A percentile compares a stretch with the other conserved stretches of the same genome.
phyloP scores from a whole-genome alignment of 306 rosid genomes.

The Fragaria nilgerrensis region DNA sequence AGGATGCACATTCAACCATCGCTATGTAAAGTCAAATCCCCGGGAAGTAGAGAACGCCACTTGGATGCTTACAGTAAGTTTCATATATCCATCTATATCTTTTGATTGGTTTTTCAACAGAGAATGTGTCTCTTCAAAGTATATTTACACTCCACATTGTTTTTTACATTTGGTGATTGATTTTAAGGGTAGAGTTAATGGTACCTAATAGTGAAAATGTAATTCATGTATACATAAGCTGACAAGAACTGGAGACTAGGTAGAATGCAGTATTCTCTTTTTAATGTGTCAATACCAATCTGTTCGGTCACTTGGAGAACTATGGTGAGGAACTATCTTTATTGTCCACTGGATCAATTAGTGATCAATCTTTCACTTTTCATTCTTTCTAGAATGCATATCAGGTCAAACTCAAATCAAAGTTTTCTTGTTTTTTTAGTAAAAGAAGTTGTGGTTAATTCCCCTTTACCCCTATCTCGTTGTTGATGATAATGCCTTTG shows the following conservation, averaged over 20 bases:
- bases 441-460: not conserved
- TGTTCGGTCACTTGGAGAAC: not conserved
- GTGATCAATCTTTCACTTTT: not conserved
- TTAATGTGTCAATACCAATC: not conserved
- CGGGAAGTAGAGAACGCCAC: conserved; percentile 99
- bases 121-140: not conserved
- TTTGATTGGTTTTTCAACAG: conserved; percentile 14
- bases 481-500: not conserved
- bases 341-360: not conserved
- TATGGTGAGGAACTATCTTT: not conserved
- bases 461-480: not conserved
- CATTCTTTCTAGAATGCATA: not conserved
- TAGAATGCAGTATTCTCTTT: not conserved
- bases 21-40: conserved; percentile 96
- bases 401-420: not conserved
- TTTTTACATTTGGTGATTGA: not conserved
- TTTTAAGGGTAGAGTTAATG: not conserved
- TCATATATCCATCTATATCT: conserved; percentile 15
- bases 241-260: not conserved
- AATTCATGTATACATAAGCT: not conserved
- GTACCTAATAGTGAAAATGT: not conserved
- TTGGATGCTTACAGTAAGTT: conserved; percentile 99
- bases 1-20: conserved; percentile 97
- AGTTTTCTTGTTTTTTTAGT: not conserved
- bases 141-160: not conserved